Base-by-base conservation (phyloP, 768 basidiomycete species). In the Chiua virens region DNA sequence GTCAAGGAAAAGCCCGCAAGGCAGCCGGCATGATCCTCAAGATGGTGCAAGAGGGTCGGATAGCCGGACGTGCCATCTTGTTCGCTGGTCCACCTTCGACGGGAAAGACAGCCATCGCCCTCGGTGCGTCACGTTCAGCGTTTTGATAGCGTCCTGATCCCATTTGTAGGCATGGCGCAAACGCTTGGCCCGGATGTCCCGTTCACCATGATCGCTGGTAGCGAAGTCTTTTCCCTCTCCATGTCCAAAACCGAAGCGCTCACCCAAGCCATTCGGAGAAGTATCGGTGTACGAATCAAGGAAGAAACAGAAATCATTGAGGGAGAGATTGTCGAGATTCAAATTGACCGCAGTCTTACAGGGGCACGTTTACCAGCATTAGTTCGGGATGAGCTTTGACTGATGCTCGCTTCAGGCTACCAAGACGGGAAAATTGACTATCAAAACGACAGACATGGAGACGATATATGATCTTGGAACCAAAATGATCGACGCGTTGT, bases 381-480 rank as follows among this genome's bases (percentile, higher is more conserved):
- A 9, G 4, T 23, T 36, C 18, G 17, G 3, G 5, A 17, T 22
- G 3, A 20, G 27, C 22, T 7, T 21, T 11, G 25, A 42, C 34
- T 45, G 17, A 25, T 18, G 4, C 20, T 52, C 23, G 30, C 8
- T 48, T 25, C 60, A 97, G 95, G 92, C 95, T 0, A 97, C 94
- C 5, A 98, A 98, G 74, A 98, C 97, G 2, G 97, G 96, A 3
- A 95, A 97, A 68, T 70, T 98, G 53, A 98, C 97, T 0, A 89
- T 99, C 62, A 98, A 98, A 72, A 96, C 93, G 14, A 97, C 94
- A 3, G 96, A 98, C 69, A 98, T 99, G 97, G 97, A 98, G 75
- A 98, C 97, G 5, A 88, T 99, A 28, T 99, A 99, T 67, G 97
- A 99, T 71, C 80, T 98, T 27, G 97, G 97, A 11, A 92, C 87